These are phyloP conservation scores for Arthrobotrys megalospora DNA, from an alignment of 2,329 filamentous ascomycete species.

Conservation along the genomic window DNA sequence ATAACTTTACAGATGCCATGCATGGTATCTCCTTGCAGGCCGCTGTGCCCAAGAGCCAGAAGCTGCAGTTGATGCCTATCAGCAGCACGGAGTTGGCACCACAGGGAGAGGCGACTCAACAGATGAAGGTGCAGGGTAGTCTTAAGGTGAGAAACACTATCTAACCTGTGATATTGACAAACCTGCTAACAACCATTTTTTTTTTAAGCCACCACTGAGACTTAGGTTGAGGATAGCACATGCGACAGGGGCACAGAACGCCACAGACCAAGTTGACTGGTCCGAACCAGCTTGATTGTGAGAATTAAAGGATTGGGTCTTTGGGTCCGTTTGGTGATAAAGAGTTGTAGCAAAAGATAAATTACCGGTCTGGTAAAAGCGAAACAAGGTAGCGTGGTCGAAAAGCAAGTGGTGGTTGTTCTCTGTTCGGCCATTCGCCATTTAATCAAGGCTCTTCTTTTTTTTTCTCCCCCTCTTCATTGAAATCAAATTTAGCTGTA, in stretches of 20 bases:
- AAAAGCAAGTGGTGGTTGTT: conserved; percentile 1
- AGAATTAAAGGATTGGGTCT: background rate
- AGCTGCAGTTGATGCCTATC: conserved; percentile 90
- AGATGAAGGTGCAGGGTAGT: conserved; percentile 87
- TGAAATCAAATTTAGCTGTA: conserved; percentile 14
- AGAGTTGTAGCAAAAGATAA: background rate
- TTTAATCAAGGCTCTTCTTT: conserved; percentile 7
- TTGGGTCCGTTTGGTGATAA: conserved; percentile 11
- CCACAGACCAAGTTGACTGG: conserved; percentile 97
- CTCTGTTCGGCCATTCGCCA: background rate
- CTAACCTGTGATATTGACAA: conserved; percentile 21
- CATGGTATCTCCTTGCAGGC: conserved; percentile 88
- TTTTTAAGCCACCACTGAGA: conserved; percentile 77
- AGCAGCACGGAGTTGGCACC: conserved; percentile 82
- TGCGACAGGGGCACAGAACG: conserved; percentile 77
- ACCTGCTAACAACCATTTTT: conserved; percentile 60
- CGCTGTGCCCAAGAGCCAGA: conserved; percentile 96
- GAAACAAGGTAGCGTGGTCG: background rate
- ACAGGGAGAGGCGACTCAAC: conserved; percentile 87
- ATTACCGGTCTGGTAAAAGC: background rate
- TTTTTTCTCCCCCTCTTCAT: background rate
- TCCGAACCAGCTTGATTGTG: conserved; percentile 73
- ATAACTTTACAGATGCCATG: conserved; percentile 76
- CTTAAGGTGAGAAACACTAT: conserved; percentile 80
- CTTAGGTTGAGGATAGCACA: conserved; percentile 89